A percentile compares a stretch with the other conserved stretches of the same genome.
Evolutionary conservation across 495 filamentous ascomycete species (phyloP).

Genomic region (Elaphomyces granulatus): DNA sequence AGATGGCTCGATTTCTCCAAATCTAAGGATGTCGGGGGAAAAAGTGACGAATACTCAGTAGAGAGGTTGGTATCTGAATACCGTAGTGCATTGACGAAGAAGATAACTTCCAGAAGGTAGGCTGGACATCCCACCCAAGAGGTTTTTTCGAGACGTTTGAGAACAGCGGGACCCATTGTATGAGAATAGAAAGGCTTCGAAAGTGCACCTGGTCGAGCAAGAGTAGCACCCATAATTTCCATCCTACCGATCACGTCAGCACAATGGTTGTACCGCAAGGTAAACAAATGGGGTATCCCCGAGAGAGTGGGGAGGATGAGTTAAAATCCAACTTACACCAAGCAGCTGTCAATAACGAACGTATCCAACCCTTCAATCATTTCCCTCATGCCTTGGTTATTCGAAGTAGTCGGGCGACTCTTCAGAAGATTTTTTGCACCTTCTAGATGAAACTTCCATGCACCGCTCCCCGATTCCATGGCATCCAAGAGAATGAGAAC

Average conservation of each 20-base stretch:
- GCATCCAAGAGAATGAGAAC: conserved; percentile 30
- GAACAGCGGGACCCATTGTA: conserved; percentile 25
- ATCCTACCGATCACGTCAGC: too few species aligned
- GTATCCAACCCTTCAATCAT: conserved; percentile 27
- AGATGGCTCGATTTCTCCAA: conserved; percentile 13
- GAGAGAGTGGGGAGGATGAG: conserved; percentile 1
- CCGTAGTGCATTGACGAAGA: conserved; percentile 31
- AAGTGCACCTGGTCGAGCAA: conserved; percentile 30
- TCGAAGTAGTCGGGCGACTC: conserved; percentile 14
- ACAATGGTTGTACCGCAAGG: too few species aligned
- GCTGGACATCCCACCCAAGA: conserved; percentile 35
- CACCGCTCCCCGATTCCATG: conserved; percentile 31
- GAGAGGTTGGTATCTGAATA: conserved; percentile 19
- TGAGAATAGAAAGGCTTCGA: conserved; percentile 31
- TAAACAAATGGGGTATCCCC: too few species aligned
- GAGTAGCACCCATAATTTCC: conserved; percentile 36
- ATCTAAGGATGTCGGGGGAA: conserved; percentile 10
- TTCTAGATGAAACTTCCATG: conserved; percentile 36
- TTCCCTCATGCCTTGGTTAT: conserved; percentile 6
- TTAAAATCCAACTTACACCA: conserved; percentile 21
- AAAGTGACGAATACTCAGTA: conserved; percentile 13
- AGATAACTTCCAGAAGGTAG: conserved; percentile 34
- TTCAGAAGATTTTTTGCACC: conserved; percentile 30
- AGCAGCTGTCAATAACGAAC: conserved; percentile 29
- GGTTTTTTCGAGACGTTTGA: conserved; percentile 34